Conservation (phyloP, 495 filamentous ascomycete genomes). For the Sabuloglossum arenarium region DNA sequence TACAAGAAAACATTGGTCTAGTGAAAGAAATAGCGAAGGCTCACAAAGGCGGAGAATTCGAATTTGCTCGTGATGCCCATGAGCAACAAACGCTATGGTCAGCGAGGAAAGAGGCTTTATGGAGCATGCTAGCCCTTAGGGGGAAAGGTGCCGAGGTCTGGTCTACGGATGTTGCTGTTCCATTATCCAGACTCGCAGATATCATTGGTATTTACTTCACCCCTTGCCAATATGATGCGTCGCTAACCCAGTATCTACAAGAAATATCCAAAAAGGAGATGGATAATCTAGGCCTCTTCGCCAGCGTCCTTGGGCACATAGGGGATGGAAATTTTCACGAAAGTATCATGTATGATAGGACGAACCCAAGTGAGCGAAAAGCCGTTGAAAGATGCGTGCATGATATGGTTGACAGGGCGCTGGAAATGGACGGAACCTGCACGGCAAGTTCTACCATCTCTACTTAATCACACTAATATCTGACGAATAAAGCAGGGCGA, state of each 20-base stretch:
- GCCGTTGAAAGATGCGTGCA: conserved; percentile 63
- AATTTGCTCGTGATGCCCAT: conserved; percentile 44
- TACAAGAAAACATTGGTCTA: conserved; percentile 38
- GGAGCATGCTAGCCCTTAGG: conserved; percentile 53
- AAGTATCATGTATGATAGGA: conserved; percentile 63
- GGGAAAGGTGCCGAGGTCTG: conserved; percentile 38
- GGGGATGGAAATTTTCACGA: conserved; percentile 89
- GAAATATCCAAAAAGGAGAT: conserved; percentile 80
- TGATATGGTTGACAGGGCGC: conserved; percentile 68
- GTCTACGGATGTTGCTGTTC: conserved; percentile 79
- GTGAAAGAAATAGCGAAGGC: conserved; percentile 42
- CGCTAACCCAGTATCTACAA: conserved; percentile 10
- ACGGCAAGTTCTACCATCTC: conserved; percentile 27
- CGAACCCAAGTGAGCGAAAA: conserved; percentile 39
- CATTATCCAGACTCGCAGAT: conserved; percentile 66
- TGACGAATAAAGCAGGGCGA: conserved; percentile 35
- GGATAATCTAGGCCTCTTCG: conserved; percentile 65
- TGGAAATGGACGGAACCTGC: conserved; percentile 88
- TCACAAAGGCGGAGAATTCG: conserved; percentile 44
- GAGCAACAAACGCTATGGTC: conserved; percentile 57
- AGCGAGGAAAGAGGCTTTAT: conserved; percentile 53
- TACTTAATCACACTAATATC: not conserved
- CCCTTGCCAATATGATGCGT: not conserved
- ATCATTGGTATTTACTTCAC: conserved; percentile 36
- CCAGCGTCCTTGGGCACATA: conserved; percentile 67